Percentiles rank a stretch among this genome's conserved stretches.
These are phyloP conservation scores for Eimeria falciformis DNA, from an alignment of 169 alveolate genomes.

Conservation along the genomic window DNA sequence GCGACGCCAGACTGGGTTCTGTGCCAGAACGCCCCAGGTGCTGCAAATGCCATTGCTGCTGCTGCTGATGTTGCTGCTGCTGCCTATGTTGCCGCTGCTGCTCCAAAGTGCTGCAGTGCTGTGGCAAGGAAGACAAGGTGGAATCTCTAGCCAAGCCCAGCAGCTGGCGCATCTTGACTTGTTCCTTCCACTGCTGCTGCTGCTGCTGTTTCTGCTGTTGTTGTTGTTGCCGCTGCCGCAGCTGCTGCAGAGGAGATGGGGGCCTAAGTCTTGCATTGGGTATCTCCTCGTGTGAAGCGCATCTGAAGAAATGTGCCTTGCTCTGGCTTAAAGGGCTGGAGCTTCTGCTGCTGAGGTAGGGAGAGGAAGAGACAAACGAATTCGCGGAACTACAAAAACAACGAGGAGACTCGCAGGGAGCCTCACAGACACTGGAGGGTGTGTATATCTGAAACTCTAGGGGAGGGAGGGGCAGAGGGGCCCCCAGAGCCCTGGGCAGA, in stretches of 20 bases:
- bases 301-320: no score
- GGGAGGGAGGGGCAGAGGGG: not conserved
- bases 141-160: not conserved
- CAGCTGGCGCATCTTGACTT: not conserved
- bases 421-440: not conserved
- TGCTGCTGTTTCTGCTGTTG: not conserved
- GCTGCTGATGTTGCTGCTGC: conserved; percentile 32
- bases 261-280: not conserved
- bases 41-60: no score
- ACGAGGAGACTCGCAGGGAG: not conserved
- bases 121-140: not conserved
- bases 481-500: not conserved
- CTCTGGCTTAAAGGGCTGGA: not conserved
- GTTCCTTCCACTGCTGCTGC: not conserved
- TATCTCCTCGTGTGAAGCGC: not conserved
- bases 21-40: not conserved
- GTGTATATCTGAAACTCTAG: conserved; percentile 22
- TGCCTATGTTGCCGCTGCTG: not conserved
- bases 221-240: not conserved
- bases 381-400: not conserved
- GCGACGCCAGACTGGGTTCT: not conserved
- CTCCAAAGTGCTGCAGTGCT: not conserved
- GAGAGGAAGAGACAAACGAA: not conserved
- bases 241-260: not conserved
- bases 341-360: conserved; percentile 1